Percentiles rank a stretch among this genome's conserved stretches.
Evolutionary conservation across 768 basidiomycete species (phyloP).

Genomic region (Trametes cubensis): DNA sequence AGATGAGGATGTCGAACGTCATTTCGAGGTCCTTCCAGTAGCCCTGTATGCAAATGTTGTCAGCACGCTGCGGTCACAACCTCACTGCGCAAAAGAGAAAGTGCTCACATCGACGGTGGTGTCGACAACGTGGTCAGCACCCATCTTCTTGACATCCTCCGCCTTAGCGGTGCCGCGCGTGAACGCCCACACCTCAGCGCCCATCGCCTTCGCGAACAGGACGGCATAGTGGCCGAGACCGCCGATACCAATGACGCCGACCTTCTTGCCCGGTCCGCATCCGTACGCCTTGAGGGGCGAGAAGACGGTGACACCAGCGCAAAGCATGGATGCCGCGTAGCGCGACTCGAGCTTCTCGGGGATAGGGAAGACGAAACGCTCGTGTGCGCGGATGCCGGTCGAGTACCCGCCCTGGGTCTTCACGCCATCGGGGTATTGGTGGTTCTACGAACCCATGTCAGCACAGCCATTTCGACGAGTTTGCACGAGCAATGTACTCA

Average conservation of each 20-base stretch:
- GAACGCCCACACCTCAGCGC: slow-evolving; percentile 60
- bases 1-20: slow-evolving; percentile 55
- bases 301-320: slow-evolving; percentile 63
- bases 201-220: slow-evolving; percentile 56
- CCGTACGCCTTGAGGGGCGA: slow-evolving; percentile 60
- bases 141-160: slow-evolving; percentile 59
- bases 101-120: slow-evolving; percentile 36
- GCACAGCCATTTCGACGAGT: neutral
- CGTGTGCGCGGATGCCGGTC: slow-evolving; percentile 47
- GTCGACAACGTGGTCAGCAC: slow-evolving; percentile 55
- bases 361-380: slow-evolving; percentile 62
- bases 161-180: slow-evolving; percentile 57
- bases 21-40: slow-evolving; percentile 41
- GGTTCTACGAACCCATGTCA: slow-evolving; percentile 28
- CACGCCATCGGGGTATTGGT: slow-evolving; percentile 45
- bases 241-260: slow-evolving; percentile 69
- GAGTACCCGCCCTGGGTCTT: slow-evolving; percentile 50
- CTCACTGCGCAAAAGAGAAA: neutral
- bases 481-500: slow-evolving; percentile 25
- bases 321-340: slow-evolving; percentile 64
- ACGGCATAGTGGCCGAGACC: slow-evolving; percentile 51
- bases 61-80: neutral
- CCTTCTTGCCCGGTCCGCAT: slow-evolving; percentile 60
- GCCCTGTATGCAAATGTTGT: slow-evolving; percentile 30
- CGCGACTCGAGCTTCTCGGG: slow-evolving; percentile 55